phyloP scores from a whole-genome alignment of 2,329 filamentous ascomycete genomes.

The Neonectria magnoliae region DNA sequence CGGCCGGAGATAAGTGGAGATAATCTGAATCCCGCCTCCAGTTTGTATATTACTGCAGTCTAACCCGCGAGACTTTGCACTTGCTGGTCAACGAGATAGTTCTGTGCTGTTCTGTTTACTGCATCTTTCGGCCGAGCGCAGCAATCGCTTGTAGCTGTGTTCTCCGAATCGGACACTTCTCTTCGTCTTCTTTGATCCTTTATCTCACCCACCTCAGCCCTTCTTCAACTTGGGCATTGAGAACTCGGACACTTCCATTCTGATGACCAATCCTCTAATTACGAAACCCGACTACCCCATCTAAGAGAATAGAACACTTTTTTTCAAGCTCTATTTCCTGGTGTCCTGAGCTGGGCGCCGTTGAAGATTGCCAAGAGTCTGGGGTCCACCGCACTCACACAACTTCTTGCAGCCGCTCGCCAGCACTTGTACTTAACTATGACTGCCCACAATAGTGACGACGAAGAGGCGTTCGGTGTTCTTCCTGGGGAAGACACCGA shows the following conservation, averaged over 20 bases:
- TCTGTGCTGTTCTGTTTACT: neutral
- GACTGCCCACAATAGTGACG: neutral
- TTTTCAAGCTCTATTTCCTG: neutral
- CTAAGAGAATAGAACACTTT: neutral
- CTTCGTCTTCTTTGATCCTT: neutral
- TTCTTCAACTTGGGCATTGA: no score
- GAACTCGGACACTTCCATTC: neutral
- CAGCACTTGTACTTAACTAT: slow-evolving; percentile 6
- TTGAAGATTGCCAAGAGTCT: neutral
- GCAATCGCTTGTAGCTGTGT: neutral
- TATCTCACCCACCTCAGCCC: neutral
- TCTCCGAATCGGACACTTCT: neutral
- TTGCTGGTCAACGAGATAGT: neutral
- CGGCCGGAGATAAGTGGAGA: slow-evolving; percentile 29
- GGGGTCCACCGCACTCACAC: neutral
- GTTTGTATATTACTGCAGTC: neutral
- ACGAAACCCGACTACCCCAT: neutral
- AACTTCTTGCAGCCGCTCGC: neutral
- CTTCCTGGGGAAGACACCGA: slow-evolving; percentile 22
- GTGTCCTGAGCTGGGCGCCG: neutral
- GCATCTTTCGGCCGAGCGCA: neutral
- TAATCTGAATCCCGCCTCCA: slow-evolving; percentile 2
- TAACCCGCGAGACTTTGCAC: neutral
- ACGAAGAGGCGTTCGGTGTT: slow-evolving; percentile 15
- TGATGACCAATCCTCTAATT: neutral